Percentiles rank a stretch among this genome's conserved stretches.
Evolutionary conservation across 1,139 yeast species (phyloP).

Genomic region (Zhuliangozyma blackwelliae): DNA sequence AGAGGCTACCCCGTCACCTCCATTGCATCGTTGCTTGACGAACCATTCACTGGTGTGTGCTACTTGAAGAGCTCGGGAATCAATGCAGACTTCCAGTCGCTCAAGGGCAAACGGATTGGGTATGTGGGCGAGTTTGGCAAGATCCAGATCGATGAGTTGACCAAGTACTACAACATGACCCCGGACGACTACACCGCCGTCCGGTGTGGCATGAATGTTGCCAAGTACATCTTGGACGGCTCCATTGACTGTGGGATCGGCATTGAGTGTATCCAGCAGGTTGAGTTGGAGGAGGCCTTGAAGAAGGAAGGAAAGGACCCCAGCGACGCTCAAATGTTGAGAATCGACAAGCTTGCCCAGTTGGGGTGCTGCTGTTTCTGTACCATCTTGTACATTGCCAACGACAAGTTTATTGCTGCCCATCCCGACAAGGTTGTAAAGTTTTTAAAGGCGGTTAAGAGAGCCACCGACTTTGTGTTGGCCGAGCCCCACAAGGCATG

Average conservation of each 20-base stretch:
- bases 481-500: constrained; percentile 43
- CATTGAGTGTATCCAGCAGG: constrained; percentile 57
- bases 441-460: constrained; percentile 47
- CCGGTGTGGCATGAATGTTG: constrained; percentile 59
- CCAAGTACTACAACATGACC: constrained; percentile 52
- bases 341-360: constrained; percentile 55
- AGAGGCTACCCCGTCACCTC: constrained; percentile 57
- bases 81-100: constrained; percentile 46
- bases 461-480: constrained; percentile 47
- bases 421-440: constrained; percentile 46
- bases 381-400: constrained; percentile 51
- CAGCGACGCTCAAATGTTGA: constrained; percentile 50
- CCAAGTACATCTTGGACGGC: constrained; percentile 52
- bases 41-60: constrained; percentile 55
- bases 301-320: constrained; percentile 40
- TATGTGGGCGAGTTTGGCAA: constrained; percentile 60
- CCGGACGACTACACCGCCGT: constrained; percentile 57
- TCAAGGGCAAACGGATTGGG: constrained; percentile 52
- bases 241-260: constrained; percentile 57
- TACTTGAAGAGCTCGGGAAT: constrained; percentile 51
- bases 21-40: constrained; percentile 52
- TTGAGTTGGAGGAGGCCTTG: constrained; percentile 51
- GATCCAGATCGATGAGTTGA: constrained; percentile 54
- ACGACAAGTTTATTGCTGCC: constrained; percentile 45
- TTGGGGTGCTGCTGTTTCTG: constrained; percentile 61